Conservation (phyloP, 2,329 filamentous ascomycete species). For the Neopestalotiopsis rosae region DNA sequence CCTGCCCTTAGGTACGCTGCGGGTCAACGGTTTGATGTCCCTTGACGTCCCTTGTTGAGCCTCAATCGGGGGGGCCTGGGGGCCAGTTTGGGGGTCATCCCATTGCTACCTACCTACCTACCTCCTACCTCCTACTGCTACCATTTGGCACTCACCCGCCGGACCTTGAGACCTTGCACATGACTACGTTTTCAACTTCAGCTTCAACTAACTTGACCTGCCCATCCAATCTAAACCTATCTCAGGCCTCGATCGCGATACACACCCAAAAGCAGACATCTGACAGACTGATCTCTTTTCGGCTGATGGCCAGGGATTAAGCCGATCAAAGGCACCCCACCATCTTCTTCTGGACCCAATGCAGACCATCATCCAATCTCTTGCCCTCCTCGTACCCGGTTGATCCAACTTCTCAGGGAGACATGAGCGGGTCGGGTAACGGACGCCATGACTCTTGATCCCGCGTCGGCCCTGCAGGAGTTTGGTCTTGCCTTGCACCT, state of each 20-base stretch:
- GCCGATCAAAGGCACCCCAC: not conserved
- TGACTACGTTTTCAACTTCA: not conserved
- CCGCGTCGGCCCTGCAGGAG: no score
- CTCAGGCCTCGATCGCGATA: not conserved
- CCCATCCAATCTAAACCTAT: not conserved
- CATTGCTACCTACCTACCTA: no score
- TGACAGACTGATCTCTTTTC: not conserved
- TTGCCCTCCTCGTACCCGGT: not conserved
- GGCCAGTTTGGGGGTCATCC: no score
- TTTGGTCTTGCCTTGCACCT: no score
- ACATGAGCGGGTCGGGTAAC: not conserved
- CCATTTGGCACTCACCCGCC: no score
- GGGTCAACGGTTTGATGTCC: conserved; percentile 6
- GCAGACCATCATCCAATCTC: not conserved
- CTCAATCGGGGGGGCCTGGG: not conserved
- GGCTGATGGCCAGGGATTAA: not conserved
- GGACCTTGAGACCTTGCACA: no score
- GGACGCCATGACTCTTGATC: not conserved
- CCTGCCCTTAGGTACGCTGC: not conserved
- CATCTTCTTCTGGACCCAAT: not conserved
- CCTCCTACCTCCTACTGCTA: no score
- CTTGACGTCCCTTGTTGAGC: not conserved
- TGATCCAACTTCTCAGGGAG: not conserved
- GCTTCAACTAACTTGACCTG: not conserved
- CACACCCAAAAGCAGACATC: not conserved